A percentile compares a stretch with the other conserved stretches of the same genome.
phyloP scores from a whole-genome alignment of 1,139 yeast genomes.

The Lodderomyces pseudojiufengensis region DNA sequence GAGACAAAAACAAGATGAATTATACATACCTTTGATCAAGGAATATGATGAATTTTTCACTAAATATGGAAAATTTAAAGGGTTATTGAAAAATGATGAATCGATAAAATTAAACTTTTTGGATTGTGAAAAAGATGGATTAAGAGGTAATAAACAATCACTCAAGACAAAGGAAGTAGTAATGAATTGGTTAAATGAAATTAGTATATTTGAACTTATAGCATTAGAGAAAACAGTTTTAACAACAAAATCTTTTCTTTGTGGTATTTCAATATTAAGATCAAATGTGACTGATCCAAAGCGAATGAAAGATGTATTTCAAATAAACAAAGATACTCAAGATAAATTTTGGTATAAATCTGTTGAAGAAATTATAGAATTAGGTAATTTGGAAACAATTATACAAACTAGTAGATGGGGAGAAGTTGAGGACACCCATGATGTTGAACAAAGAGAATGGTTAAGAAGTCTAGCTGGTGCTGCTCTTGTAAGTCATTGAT shows the following conservation, averaged over 20 bases:
- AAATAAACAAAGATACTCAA: slow-evolving; percentile 27
- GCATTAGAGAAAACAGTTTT: slow-evolving; percentile 86
- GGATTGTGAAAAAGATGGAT: slow-evolving; percentile 78
- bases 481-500: slow-evolving; percentile 46
- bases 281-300: slow-evolving; percentile 30
- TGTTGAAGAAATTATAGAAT: slow-evolving; percentile 69
- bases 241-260: slow-evolving; percentile 79
- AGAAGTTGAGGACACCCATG: slow-evolving; percentile 97
- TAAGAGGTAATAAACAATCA: slow-evolving; percentile 74
- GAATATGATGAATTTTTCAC: slow-evolving; percentile 64
- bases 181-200: slow-evolving; percentile 55
- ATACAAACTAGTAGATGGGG: slow-evolving; percentile 93
- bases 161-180: slow-evolving; percentile 61
- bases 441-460: slow-evolving; percentile 88
- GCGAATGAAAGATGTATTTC: slow-evolving; percentile 26
- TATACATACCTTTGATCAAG: slow-evolving; percentile 68
- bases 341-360: slow-evolving; percentile 33
- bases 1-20: slow-evolving; percentile 70
- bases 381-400: slow-evolving; percentile 78
- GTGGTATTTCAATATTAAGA: slow-evolving; percentile 54
- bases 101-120: slow-evolving; percentile 47
- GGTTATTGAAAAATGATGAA: slow-evolving; percentile 23
- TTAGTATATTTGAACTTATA: slow-evolving; percentile 74
- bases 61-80: slow-evolving; percentile 29
- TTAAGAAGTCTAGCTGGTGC: slow-evolving; percentile 80